Conservation (phyloP, 345 rosid species). For the Odontarrhena argentea region DNA sequence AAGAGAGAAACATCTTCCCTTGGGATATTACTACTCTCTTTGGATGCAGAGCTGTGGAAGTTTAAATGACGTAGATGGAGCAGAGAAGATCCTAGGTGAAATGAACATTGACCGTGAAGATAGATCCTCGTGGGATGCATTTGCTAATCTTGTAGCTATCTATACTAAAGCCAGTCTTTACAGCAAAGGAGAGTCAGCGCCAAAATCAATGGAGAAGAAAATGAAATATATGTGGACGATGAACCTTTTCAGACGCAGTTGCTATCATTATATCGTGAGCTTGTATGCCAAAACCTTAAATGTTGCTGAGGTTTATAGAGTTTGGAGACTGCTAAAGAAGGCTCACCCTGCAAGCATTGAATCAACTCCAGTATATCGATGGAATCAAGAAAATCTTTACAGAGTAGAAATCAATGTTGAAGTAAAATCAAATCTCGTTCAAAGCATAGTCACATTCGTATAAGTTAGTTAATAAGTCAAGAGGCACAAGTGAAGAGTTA, state of each 20-base stretch:
- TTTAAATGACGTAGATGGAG: slow-evolving; percentile 51
- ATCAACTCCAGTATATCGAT: slow-evolving; percentile 52
- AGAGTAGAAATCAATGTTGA: slow-evolving; percentile 60
- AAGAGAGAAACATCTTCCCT: slow-evolving; percentile 45
- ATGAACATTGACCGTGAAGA: slow-evolving; percentile 38
- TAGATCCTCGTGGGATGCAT: slow-evolving; percentile 48
- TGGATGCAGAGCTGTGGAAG: slow-evolving; percentile 65
- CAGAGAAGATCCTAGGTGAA: slow-evolving; percentile 45
- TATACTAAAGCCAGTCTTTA: slow-evolving; percentile 55
- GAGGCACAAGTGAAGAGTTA: too few species aligned
- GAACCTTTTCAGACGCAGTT: slow-evolving; percentile 46
- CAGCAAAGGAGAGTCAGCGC: slow-evolving; percentile 65
- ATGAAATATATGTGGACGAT: slow-evolving; percentile 8
- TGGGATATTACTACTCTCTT: slow-evolving; percentile 42
- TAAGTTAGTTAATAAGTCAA: too few species aligned
- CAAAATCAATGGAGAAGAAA: slow-evolving; percentile 55
- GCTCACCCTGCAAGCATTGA: slow-evolving; percentile 53
- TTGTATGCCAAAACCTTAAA: slow-evolving; percentile 57
- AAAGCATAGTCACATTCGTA: too few species aligned
- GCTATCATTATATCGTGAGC: slow-evolving; percentile 65
- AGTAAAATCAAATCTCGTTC: too few species aligned
- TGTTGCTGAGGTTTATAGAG: slow-evolving; percentile 54
- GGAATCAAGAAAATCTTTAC: slow-evolving; percentile 50
- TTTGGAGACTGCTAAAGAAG: slow-evolving; percentile 60
- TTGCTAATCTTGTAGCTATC: slow-evolving; percentile 57